Base-by-base conservation (phyloP, 345 rosid species). In the Eucalyptus sp. region DNA sequence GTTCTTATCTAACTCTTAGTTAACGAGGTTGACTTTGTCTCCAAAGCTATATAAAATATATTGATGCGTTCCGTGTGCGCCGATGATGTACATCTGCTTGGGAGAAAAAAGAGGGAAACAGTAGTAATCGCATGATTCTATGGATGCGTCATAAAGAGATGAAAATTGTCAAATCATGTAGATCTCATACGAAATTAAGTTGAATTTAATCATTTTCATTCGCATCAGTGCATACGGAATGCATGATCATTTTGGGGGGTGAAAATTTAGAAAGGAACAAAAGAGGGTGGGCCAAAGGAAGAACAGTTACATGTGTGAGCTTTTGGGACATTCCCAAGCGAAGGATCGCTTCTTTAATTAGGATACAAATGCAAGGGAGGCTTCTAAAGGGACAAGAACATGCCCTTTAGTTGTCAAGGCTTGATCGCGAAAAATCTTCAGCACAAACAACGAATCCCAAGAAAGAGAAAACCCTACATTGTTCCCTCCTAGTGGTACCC, bases 401-500 rank as follows among this genome's bases (percentile, higher is more conserved):
- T 43, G 62, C 46, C 66, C 87, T 86, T 66, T 50, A 86, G 33
- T 64, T 81, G 86, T 88, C 60, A 88, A 50, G 85, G 68, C 43
- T 71, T 29, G 51, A 33, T 14, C 24, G 83, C 48, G 4, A 86
- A 52, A 54, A 33, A 54, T 60, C 58, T 86, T 51, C 14, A 50
- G 5, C 52, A 29, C 41, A n/a, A 86, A 24, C 44, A 29, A 50
- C 48, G 62, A 86, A 86, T 60, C 81, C 83, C 88, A 58, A 13
- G 88, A 87, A 89, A 90, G 56, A 86, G 90, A 51, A 91, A 51
- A 91, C 48, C 50, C 44, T 41, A 49, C 24, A 52, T 54, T 91
- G 93, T 90, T 91, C 90, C 92, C 90, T 90, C 56, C 71, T 54
- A 89, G 91, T 90, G 93, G 90, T 90, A 89, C 88, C 88, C 86